Evolutionary conservation across 73 alveolate genomes (phyloP).

Genomic region (Tetrahymena borealis): DNA sequence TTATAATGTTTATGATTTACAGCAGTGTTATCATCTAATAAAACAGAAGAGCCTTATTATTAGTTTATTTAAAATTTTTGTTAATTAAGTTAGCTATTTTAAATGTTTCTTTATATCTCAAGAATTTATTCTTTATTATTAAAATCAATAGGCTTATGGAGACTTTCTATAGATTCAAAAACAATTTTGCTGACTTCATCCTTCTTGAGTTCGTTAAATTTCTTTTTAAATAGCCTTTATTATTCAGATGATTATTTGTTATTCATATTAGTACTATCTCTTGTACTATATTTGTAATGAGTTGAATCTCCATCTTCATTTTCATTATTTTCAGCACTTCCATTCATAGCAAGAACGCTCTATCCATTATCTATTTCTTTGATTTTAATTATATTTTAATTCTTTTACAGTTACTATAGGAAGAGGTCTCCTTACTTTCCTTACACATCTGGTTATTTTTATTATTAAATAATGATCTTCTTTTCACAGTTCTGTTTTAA

Average conservation of each 20-base stretch:
- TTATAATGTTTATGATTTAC: background rate
- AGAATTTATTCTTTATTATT: background rate
- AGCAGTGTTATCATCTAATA: background rate
- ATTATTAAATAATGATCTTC: background rate
- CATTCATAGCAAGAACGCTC: background rate
- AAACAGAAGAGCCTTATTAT: background rate
- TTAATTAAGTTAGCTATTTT: background rate
- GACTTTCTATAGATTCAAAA: background rate
- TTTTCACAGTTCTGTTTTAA: background rate
- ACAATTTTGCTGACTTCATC: background rate
- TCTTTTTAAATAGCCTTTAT: background rate
- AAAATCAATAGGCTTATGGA: background rate
- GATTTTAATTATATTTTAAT: background rate
- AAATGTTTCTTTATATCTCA: background rate
- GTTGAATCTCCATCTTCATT: background rate
- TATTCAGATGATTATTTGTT: background rate
- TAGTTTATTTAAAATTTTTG: background rate
- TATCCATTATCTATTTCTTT: background rate
- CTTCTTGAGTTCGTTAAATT: background rate
- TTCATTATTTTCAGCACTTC: background rate
- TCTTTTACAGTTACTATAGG: background rate
- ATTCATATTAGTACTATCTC: background rate
- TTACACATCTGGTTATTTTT: no score
- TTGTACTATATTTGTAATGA: background rate
- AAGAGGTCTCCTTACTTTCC: no score